Base-by-base conservation (phyloP, 2,329 filamentous ascomycete genomes). In the Neofusicoccum ribis region DNA sequence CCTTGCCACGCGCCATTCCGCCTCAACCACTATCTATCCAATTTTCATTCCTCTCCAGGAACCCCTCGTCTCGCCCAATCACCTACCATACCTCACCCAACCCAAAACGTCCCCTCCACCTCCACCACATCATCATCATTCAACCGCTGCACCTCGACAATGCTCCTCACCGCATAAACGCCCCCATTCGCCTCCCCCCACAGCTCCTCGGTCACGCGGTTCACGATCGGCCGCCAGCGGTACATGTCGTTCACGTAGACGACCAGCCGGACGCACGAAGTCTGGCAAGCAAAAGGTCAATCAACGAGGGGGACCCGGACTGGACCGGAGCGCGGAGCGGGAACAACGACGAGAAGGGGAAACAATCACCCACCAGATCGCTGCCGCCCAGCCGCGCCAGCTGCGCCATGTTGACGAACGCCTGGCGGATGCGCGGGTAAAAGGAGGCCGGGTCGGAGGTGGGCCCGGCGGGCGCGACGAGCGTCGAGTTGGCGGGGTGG, bases 201-300 rank as follows among this genome's bases (percentile, higher is more conserved):
- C 1, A 76, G 54, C 64, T 76, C 73, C 5, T 71, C 58, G 51
- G 76, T 74, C 3, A 70, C 71, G 43, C 72, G 68, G 51, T 77
- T 77, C 47, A 70, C 72, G 66, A 77, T 62, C 15, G 74, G 75
- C 23, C 76, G 66, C 44, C 74, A 77, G 3, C 71, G 67, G 59
- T 72, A 74, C 74, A 78, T 76, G 46, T 77, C 75, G 1, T 73
- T 75, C 4, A 72, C 71, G 59, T 76, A 76, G 12, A 76, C 73
- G 1, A 74, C 71, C 0, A 76, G 49, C 3, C 70, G 68, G 3
- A 68, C 63, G 46, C 69, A 68, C 15, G 68, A 67, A 5, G 54
- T 66, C 12, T 51, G 6, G 27, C 5, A 5, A 31, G 6, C 27
- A 31, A 31, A 7, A 31, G 7, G 6, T 5, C 27, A 31, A 31